Evolutionary conservation across 805 yeast species (phyloP).

Genomic region (Metschnikowia dekortorum): DNA sequence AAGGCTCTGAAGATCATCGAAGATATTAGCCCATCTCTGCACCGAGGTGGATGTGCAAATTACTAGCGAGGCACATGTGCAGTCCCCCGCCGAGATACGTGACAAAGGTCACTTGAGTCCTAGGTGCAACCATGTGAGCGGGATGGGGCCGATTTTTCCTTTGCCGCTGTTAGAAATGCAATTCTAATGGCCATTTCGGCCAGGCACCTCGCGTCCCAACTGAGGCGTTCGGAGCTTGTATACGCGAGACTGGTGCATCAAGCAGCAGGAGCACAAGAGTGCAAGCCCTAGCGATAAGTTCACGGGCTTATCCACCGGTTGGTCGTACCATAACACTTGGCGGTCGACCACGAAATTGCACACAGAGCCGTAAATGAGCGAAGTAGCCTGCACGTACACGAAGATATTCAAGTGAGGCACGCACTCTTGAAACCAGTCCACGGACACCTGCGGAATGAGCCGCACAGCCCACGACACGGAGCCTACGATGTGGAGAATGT

Average conservation of each 20-base stretch:
- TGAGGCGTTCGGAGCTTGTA: conserved; percentile 3
- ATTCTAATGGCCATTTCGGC: too few species aligned
- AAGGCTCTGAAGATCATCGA: conserved; percentile 3
- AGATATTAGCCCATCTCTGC: background rate
- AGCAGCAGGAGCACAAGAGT: background rate
- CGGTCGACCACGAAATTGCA: background rate
- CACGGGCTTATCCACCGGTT: conserved; percentile 9
- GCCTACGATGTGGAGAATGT: conserved; percentile 11
- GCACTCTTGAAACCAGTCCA: conserved; percentile 13
- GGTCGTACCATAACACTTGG: conserved; percentile 5
- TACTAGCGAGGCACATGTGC: background rate
- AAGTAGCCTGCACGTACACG: background rate
- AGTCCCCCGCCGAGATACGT: background rate
- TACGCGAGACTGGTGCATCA: conserved; percentile 5
- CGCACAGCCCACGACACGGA: conserved; percentile 8
- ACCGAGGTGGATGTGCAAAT: background rate
- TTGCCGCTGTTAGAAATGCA: too few species aligned
- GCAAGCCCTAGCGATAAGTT: conserved; percentile 2
- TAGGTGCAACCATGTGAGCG: too few species aligned
- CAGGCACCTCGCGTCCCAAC: background rate
- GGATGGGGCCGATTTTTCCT: too few species aligned
- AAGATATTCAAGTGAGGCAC: conserved; percentile 3
- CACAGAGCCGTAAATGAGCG: background rate
- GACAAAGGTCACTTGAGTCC: too few species aligned
- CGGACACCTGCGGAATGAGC: conserved; percentile 14